phyloP scores from a whole-genome alignment of 1,284 basidiomycete species.

The Leccinum griseonigrum region DNA sequence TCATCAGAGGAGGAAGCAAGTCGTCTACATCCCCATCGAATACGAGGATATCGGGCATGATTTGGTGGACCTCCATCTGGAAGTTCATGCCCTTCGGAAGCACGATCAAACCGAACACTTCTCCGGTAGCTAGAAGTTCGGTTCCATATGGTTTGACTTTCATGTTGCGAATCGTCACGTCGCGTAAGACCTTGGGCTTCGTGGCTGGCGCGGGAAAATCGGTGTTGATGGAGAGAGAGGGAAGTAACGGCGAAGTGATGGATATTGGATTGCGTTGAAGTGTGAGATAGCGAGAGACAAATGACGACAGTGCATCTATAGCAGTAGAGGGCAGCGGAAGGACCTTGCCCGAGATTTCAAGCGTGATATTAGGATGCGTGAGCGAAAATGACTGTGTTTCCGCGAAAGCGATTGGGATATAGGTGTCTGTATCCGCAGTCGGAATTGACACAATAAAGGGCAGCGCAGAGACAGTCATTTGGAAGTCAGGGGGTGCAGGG shows the following conservation, averaged over 20 bases:
- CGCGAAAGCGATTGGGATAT: slow-evolving; percentile 52
- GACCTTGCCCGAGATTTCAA: slow-evolving; percentile 56
- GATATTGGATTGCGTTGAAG: slow-evolving; percentile 53
- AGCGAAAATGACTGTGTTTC: slow-evolving; percentile 53
- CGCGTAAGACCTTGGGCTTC: slow-evolving; percentile 58
- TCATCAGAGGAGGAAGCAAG: not conserved
- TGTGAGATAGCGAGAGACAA: slow-evolving; percentile 62
- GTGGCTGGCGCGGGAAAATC: slow-evolving; percentile 63
- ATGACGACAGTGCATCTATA: slow-evolving; percentile 51
- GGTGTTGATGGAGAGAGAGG: slow-evolving; percentile 44
- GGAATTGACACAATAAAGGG: slow-evolving; percentile 60
- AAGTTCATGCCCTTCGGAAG: slow-evolving; percentile 67
- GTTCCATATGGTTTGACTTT: slow-evolving; percentile 54
- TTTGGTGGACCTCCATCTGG: slow-evolving; percentile 53
- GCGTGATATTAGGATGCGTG: slow-evolving; percentile 65
- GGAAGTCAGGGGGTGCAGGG: slow-evolving; percentile 48
- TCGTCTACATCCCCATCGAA: slow-evolving; percentile 66
- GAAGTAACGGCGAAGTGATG: slow-evolving; percentile 53
- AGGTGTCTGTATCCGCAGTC: slow-evolving; percentile 16
- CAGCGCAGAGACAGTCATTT: slow-evolving; percentile 49
- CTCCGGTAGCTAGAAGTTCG: slow-evolving; percentile 62
- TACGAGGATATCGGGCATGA: slow-evolving; percentile 72
- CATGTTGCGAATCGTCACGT: slow-evolving; percentile 75
- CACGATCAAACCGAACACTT: slow-evolving; percentile 59
- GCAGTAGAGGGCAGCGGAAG: slow-evolving; percentile 50